Conservation (phyloP, 345 rosid species). For the Lumnitzera littorea region DNA sequence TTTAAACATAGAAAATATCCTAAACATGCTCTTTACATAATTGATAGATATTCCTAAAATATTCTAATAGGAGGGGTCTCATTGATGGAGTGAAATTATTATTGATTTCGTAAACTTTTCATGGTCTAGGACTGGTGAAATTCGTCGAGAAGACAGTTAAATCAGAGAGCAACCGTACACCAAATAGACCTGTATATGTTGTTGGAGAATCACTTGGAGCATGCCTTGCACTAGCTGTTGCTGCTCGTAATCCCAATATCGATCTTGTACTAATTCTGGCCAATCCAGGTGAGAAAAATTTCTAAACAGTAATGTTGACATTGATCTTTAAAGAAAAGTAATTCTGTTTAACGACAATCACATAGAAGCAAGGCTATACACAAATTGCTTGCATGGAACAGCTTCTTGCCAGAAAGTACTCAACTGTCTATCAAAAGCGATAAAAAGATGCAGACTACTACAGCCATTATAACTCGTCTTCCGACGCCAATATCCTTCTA, state of each 20-base stretch:
- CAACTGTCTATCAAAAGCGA: too few relatives aligned
- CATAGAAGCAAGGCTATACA: too few relatives aligned
- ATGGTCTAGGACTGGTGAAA: constrained; percentile 47
- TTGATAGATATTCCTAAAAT: too few relatives aligned
- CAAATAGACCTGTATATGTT: constrained; percentile 55
- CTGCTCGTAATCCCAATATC: constrained; percentile 49
- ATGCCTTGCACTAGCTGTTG: constrained; percentile 66
- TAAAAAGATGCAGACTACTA: too few relatives aligned
- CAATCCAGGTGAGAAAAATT: constrained; percentile 49
- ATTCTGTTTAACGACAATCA: not conserved
- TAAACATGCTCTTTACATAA: too few relatives aligned
- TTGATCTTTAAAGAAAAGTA: not conserved
- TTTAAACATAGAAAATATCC: too few relatives aligned
- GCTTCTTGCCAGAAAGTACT: too few relatives aligned
- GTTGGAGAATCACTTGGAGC: constrained; percentile 83
- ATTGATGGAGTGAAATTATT: too few relatives aligned
- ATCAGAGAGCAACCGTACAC: constrained; percentile 28
- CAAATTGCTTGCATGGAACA: too few relatives aligned
- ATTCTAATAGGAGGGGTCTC: too few relatives aligned
- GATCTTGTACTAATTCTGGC: constrained; percentile 63
- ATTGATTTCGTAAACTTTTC: not conserved
- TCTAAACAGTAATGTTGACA: not conserved
- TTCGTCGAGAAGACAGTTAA: constrained; percentile 45
- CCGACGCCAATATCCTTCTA: not conserved
- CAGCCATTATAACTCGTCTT: not conserved